Evolutionary conservation across 805 yeast species (phyloP), one percentile per base, ranked within the genome.

Genomic region (Hyphopichia homilentoma): DNA sequence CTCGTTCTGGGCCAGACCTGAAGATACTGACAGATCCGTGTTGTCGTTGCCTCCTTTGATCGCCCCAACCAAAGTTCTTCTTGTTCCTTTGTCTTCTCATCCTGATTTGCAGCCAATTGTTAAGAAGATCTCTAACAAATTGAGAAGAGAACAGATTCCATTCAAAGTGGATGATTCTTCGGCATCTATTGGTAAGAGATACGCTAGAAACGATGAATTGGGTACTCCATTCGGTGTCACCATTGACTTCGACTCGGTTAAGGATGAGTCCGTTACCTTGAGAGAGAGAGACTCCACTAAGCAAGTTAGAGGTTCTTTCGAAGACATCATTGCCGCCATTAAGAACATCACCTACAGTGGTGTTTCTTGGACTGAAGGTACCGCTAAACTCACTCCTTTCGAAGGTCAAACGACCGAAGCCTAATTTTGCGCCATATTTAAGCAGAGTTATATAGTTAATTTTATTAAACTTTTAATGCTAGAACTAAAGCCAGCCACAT

Each of bases 141-240:
- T 93, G 58, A 87, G 93, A 64, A 65, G 70, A 43, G 79, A 77
- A 41, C 90, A 88, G 61, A 80, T 93, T 49, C 90, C 97, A 46
- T 86, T 89, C 75, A 90, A 89, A 75, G 81, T 90, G 38, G 98
- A 93, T 60, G 97, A 90, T 61, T 87, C 97, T 7, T 84, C 95
- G 47, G 97, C 96, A 14, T 85, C 97, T 20, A 93, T 90, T 52
- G 98, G 98, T 68, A 86, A 89, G 71, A 83, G 98, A 69, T 90
- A 90, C 54, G 88, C 98, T 43, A 85, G 98, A 71, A 90, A 90
- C 62, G 98, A 90, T 65, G 98, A 90, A 70, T 75, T 90, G 56
- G 98, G 98, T 64, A 93, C 97, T 34, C 98, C 98, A 49, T 93
- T 93, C 59, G 98, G 98, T 61, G 79, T 90, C 64, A 90, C 98